A percentile compares a stretch with the other conserved stretches of the same genome.
phyloP scores from a whole-genome alignment of 1,284 basidiomycete genomes.

The Boletellus deceptivus region DNA sequence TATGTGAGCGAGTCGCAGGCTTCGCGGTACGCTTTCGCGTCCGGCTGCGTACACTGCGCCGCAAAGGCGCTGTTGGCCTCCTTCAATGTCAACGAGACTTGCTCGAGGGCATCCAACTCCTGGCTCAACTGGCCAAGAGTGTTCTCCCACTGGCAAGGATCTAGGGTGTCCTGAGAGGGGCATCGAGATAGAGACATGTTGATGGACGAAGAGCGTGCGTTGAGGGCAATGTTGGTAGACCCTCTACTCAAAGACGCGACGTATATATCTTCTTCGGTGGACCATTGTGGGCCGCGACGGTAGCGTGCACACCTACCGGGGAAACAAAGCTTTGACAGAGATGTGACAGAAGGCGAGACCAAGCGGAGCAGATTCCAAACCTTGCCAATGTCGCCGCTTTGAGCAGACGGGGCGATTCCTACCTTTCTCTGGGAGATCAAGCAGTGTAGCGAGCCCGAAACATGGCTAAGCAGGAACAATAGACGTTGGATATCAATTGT shows the following conservation, averaged over 20 bases:
- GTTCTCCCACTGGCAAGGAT: conserved; percentile 5
- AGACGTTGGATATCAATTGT: conserved; percentile 1
- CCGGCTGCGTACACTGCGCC: conserved; percentile 12
- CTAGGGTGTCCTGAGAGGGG: neutral
- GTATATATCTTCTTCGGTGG: conserved; percentile 14
- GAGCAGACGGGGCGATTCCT: neutral
- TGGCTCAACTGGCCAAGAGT: neutral
- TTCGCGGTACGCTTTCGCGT: conserved; percentile 6
- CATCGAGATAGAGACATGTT: conserved; percentile 9
- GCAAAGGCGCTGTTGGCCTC: conserved; percentile 17
- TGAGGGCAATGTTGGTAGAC: neutral
- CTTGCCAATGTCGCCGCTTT: neutral
- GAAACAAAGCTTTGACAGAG: conserved; percentile 11
- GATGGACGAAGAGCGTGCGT: neutral
- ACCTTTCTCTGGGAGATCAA: neutral
- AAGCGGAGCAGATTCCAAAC: conserved; percentile 10
- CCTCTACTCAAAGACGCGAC: no score
- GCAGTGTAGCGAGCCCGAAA: conserved; percentile 1
- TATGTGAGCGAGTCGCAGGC: conserved; percentile 13
- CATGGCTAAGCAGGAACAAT: neutral
- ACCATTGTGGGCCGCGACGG: conserved; percentile 7
- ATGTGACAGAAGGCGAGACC: conserved; percentile 1
- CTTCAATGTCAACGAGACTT: conserved; percentile 5
- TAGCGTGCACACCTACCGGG: neutral
- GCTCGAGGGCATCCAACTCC: neutral